Evolutionary conservation across 345 rosid genomes (phyloP), one percentile per base, ranked within the genome.

Genomic region (Citropsis articulata): DNA sequence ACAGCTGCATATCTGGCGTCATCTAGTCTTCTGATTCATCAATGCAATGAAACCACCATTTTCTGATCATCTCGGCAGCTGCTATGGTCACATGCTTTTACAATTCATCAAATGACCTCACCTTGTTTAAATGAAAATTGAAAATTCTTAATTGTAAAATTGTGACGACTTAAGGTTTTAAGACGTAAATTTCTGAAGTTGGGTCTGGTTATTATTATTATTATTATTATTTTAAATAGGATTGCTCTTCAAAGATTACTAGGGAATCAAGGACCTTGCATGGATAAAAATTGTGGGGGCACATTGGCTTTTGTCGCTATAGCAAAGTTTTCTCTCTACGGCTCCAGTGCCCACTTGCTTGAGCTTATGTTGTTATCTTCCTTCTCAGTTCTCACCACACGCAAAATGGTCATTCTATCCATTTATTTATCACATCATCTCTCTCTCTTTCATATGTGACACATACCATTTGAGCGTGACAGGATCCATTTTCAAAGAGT

Each of bases 201-300:
- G 42, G 40, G 40, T 7, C 40, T 0, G 2, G 0, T 36, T 36
- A 7, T 36, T 33, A 31, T 31, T 33, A 35, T 5, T 33, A 33
- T 33, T 33, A 5, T 33, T 33, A 5, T 35, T 35, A 33, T 33
- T 35, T 42, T 42, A 12, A 10, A 42, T 42, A 42, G 14, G 50
- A 12, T 42, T 42, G 16, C 16, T 0, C 50, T 42, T 42, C 12
- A 16, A 42, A 42, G 50, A 53, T 53, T 19, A 53, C 57, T 16
- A 18, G 57, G 57, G 57, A 53, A 0, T 53, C 57, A 5, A 53
- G 57, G 7, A 53, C 7, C 7, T 18, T 53, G 57, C 66, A 36
- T 61, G n/a, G 78, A 75, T 69, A 73, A 66, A 67, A 72, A 79
- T 36, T 24, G 81, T 74, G 82, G 76, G 82, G 84, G 24, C 36